Evolutionary conservation across 106 monocot species (phyloP), one percentile per base, ranked within the genome.

Genomic region (Amphibolis antarctica): DNA sequence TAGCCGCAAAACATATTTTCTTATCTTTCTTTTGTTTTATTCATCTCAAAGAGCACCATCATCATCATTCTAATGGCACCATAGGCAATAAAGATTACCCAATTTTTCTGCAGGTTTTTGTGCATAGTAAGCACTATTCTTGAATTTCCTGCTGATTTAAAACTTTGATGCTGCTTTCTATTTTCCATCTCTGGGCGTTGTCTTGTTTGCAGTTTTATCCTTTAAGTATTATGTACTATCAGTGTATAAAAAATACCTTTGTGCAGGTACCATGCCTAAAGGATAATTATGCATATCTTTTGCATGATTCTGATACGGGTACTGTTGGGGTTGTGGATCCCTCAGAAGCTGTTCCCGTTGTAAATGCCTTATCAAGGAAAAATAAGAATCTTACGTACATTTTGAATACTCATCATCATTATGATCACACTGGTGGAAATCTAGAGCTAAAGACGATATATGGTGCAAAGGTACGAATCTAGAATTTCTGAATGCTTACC

Each of bases 371-470:
- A 28, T 60, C 77, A 9, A 78, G 70, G 47, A 96, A 68, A 71
- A 96, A 89, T 74, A 83, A 86, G 60, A 96, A 82, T 51, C 73
- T 96, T 48, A 89, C 85, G 14, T 96, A 96, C 54, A 89, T 96
- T 64, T 75, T 96, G 55, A 96, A 96, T 62, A 96, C 94, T 31
- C 94, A 96, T 74, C 89, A 89, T 78, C 94, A 96, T 70, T 82
- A 84, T 70, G 94, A 96, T 66, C 94, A 96, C 73, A 96, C 94
- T 66, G 94, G 89, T 69, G 94, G 94, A 31, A 96, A 96, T 74
- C 48, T 89, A 66, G 94, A 96, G 68, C 59, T 96, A 47, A 96
- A 96, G 78, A 81, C 69, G 76, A 81, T 73, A 63, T 96, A 89
- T 74, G 94, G 94, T 60, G 94, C 94, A 78, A 96, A 96, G 94